Evolutionary conservation across 179 eudicot species (phyloP).

Genomic region (Gypsophila paniculata): DNA sequence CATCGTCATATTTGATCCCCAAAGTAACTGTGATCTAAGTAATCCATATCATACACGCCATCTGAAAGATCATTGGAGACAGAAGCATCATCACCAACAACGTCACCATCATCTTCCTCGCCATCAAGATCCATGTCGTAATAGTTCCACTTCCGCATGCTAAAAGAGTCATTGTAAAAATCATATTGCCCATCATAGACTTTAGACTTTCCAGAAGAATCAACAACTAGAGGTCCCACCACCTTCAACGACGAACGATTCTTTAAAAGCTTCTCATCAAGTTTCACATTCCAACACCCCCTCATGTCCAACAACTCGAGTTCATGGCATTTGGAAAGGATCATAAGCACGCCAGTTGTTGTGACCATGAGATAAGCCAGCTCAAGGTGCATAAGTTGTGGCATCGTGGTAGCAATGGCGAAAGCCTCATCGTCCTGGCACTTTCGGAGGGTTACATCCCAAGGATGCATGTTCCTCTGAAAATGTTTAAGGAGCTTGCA

Average conservation of each 20-base stretch:
- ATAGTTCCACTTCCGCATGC: slow-evolving; percentile 41
- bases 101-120: slow-evolving; percentile 31
- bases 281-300: slow-evolving; percentile 73
- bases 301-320: slow-evolving; percentile 59
- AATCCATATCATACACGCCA: slow-evolving; percentile 27
- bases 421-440: slow-evolving; percentile 66
- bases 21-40: slow-evolving; percentile 40
- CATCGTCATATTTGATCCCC: slow-evolving; percentile 24
- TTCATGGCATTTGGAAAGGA: slow-evolving; percentile 34
- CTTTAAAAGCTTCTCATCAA: slow-evolving; percentile 42
- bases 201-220: slow-evolving; percentile 23
- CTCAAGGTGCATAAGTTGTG: slow-evolving; percentile 66
- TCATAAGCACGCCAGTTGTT: slow-evolving; percentile 36
- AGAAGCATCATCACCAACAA: slow-evolving; percentile 29
- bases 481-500: slow-evolving; percentile 49
- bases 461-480: slow-evolving; percentile 60
- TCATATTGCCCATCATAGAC: slow-evolving; percentile 26
- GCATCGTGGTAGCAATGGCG: slow-evolving; percentile 65
- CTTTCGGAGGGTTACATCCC: slow-evolving; percentile 41
- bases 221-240: slow-evolving; percentile 54
- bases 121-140: slow-evolving; percentile 34
- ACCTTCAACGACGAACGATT: slow-evolving; percentile 40
- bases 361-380: slow-evolving; percentile 51
- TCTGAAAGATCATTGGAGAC: slow-evolving; percentile 23
- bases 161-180: slow-evolving; percentile 35